These are phyloP conservation scores for Pelargonium exstipulatum DNA, from an alignment of 441 rosid genomes.

Conservation along the genomic window DNA sequence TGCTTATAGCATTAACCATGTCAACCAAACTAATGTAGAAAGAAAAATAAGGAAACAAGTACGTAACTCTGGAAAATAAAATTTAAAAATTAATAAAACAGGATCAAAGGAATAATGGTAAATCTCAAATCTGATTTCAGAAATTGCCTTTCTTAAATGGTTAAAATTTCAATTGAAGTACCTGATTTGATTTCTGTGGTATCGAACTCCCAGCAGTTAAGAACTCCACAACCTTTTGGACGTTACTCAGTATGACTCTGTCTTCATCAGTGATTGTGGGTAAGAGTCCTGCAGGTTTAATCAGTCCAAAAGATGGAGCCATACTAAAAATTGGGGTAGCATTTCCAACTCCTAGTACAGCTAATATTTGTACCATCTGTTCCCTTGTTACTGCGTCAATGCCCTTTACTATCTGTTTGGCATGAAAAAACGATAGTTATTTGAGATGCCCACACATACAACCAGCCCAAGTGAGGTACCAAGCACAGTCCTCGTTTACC, in stretches of 20 bases:
- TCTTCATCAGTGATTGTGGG: conserved; percentile 86
- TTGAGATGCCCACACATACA: neutral
- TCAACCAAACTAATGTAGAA: neutral
- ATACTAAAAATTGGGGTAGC: conserved; percentile 68
- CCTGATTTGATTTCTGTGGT: conserved; percentile 59
- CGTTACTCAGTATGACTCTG: conserved; percentile 60
- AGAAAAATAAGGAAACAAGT: neutral
- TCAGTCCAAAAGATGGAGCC: conserved; percentile 66
- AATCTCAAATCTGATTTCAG: neutral
- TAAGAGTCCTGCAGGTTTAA: conserved; percentile 65
- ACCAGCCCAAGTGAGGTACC: neutral
- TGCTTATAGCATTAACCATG: neutral
- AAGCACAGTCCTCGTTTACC: neutral
- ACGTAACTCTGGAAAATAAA: neutral
- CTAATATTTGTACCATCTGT: conserved; percentile 71
- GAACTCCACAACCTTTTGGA: conserved; percentile 69
- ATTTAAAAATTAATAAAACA: neutral
- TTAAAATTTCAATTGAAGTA: conserved; percentile 16
- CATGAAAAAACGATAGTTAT: conserved; percentile 19
- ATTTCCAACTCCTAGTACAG: conserved; percentile 58
- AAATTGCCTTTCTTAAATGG: neutral
- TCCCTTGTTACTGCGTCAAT: conserved; percentile 91
- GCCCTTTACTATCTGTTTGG: conserved; percentile 83
- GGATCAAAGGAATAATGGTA: neutral
- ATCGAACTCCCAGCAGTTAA: conserved; percentile 66